These are phyloP conservation scores for Glomus cerebriforme DNA, from an alignment of 192 early-diverging fungal species.

Conservation along the genomic window DNA sequence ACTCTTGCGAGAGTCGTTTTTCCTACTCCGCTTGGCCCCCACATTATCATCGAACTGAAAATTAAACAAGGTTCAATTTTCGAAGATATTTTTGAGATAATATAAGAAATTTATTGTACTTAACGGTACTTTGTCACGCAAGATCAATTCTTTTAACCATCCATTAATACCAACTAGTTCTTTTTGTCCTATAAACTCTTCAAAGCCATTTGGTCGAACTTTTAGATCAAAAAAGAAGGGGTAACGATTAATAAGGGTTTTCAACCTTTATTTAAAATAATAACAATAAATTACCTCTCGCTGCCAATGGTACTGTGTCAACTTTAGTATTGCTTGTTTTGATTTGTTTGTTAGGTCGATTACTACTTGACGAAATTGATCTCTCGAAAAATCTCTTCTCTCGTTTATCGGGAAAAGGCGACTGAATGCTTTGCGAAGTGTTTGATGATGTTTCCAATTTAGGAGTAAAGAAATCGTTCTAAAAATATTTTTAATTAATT, in stretches of 20 bases:
- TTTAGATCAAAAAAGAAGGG: background rate
- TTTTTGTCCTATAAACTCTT: conserved; percentile 74
- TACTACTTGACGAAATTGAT: background rate
- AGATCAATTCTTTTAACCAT: conserved; percentile 66
- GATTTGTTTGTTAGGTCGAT: background rate
- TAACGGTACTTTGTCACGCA: conserved; percentile 63
- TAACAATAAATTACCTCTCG: background rate
- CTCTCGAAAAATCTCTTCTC: background rate
- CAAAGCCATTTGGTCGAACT: conserved; percentile 59
- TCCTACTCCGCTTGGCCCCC: conserved; percentile 50
- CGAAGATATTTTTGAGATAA: background rate
- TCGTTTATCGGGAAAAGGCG: background rate
- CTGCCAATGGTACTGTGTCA: background rate
- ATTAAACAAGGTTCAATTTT: background rate
- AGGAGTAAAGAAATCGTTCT: conserved; percentile 1
- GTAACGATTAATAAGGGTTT: background rate
- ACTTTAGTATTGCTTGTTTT: background rate
- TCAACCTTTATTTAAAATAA: background rate
- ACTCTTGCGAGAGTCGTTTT: conserved; percentile 44
- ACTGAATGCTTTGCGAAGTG: background rate
- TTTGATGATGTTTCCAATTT: background rate
- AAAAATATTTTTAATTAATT: background rate
- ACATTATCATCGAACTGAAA: conserved; percentile 73
- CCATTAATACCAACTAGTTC: conserved; percentile 66
- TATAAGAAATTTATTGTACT: conserved; percentile 5